A percentile compares a stretch with the other conserved stretches of the same genome.
Evolutionary conservation across 78 protist species (phyloP).

Genomic region (Dictyostelium firmibasis): DNA sequence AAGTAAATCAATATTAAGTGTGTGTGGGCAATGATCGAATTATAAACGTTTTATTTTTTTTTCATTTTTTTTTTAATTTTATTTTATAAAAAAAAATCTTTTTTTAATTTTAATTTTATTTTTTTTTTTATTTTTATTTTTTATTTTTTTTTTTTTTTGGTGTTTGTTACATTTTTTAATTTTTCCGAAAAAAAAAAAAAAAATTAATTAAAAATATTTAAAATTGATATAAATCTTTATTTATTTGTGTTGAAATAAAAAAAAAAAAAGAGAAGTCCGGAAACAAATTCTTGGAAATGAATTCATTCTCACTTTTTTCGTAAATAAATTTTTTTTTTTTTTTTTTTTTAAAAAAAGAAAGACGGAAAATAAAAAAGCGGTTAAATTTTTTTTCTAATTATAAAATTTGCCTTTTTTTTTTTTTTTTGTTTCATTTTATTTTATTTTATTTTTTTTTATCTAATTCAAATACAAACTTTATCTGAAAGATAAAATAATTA

Average conservation of each 20-base stretch:
- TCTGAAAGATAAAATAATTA: no score
- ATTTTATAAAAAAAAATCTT: background rate
- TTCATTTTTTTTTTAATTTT: background rate
- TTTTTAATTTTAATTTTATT: background rate
- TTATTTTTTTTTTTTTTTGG: background rate
- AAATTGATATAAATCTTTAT: no score
- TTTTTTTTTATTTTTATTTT: no score
- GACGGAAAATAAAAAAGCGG: background rate
- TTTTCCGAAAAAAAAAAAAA: no score
- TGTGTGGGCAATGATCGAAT: background rate
- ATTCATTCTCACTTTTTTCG: background rate
- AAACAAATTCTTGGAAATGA: background rate
- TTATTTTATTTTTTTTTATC: no score
- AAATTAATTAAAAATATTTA: no score
- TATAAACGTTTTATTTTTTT: background rate
- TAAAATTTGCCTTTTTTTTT: background rate
- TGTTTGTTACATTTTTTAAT: no score
- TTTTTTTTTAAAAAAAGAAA: no score
- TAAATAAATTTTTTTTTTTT: no score
- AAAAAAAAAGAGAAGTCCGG: background rate
- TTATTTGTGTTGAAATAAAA: no score
- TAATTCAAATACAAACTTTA: no score
- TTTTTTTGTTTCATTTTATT: background rate
- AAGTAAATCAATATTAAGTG: background rate
- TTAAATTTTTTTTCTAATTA: background rate